Base-by-base conservation (phyloP, 2,329 filamentous ascomycete species). In the Paecilomyces fulvus region DNA sequence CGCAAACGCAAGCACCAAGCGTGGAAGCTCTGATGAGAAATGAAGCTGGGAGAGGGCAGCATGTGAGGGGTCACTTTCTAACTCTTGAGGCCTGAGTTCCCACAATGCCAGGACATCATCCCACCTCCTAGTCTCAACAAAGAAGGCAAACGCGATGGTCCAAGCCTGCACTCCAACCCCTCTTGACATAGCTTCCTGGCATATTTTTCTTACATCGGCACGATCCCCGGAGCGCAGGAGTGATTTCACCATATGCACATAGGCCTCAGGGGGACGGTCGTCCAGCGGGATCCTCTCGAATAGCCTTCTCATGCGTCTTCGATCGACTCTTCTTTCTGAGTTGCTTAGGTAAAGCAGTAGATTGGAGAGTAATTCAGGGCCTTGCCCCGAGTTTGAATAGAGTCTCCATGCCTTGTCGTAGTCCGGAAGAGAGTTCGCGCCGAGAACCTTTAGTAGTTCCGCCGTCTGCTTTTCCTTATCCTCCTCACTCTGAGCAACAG, bases 391-490 rank as follows among this genome's bases (percentile, higher is more conserved):
- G 17, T 61, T 60, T 25, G 63, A 55, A 61, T 73, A 79, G 50
- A 74, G 67, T 28, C 68, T 63, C 77, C 77, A 80, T 11, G 69
- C 73, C 61, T 71, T 68, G 55, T 77, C 73, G 53, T 67, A 69
- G 23, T 69, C 60, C 11, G 30, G 55, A 14, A 43, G 49, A 3
- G 59, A 54, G 25, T 59, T 46, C 14, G 59, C 49, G 23, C 51
- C 52, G 48, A 68, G 31, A n/a, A 70, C 54, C 11, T 53, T 54
- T 6, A 33, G 12, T 6, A 70, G 62, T 11, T 60, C 50, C 33
- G 53, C 51, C 53, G 58, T 62, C 30, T 65, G 61, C 28, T 62
- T 37, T 17, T 58, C 57, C 20, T 55, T 49, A 50, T 59, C 58
- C n/a, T 43, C 48, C 14, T 57, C 51, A 12, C 28, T 30, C 28